A percentile compares a stretch with the other conserved stretches of the same genome.
Conservation (phyloP, 495 filamentous ascomycete genomes). For the Lophiotrema nucula region DNA sequence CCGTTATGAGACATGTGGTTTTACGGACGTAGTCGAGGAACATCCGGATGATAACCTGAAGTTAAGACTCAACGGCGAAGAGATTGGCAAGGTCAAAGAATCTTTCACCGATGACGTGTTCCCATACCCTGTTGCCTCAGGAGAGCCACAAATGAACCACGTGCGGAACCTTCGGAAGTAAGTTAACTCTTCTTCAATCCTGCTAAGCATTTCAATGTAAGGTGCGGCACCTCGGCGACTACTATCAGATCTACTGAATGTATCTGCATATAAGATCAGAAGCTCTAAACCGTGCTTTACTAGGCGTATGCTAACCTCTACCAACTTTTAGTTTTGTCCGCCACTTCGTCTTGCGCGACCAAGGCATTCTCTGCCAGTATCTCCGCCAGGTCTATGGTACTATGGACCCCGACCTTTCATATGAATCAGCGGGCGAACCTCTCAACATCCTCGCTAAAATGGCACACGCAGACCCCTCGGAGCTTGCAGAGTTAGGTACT, state of each 20-base stretch:
- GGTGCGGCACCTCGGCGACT: too few relatives aligned
- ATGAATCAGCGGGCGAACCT: background rate
- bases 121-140: background rate
- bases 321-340: too few relatives aligned
- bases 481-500: too few relatives aligned
- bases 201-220: too few relatives aligned
- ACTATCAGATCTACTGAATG: too few relatives aligned
- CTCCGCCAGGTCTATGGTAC: background rate
- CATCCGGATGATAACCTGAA: background rate
- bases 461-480: too few relatives aligned
- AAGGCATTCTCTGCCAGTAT: background rate
- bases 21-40: too few relatives aligned
- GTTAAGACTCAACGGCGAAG: background rate
- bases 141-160: background rate
- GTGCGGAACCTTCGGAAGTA: background rate
- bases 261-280: too few relatives aligned
- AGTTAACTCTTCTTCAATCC: too few relatives aligned
- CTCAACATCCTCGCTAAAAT: background rate
- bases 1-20: background rate
- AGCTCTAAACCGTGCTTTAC: too few relatives aligned
- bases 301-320: too few relatives aligned
- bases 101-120: background rate
- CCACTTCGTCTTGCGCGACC: too few relatives aligned
- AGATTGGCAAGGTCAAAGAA: background rate
- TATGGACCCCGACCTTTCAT: background rate